These are phyloP conservation scores for Ophiocordyceps sinensis DNA, from an alignment of 2,329 filamentous ascomycete species.

Conservation along the genomic window DNA sequence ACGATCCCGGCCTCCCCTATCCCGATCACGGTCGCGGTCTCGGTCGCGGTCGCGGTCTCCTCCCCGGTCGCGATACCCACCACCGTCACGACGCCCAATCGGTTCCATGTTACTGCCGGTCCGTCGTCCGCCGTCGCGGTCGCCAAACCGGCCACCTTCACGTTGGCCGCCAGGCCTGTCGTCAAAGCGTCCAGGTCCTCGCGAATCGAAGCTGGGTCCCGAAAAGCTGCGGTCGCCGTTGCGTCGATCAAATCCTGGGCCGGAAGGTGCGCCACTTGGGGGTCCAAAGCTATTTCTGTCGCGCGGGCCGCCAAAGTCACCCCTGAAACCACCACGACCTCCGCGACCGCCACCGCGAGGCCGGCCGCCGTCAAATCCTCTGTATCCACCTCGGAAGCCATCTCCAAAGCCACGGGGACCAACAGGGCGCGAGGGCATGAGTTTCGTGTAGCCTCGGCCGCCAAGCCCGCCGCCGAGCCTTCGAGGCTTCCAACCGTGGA, in stretches of 20 bases:
- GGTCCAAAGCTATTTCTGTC: constrained; percentile 35
- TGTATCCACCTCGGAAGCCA: constrained; percentile 32
- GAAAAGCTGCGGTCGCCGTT: constrained; percentile 26
- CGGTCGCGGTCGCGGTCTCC: constrained; percentile 36
- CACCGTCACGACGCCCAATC: constrained; percentile 51
- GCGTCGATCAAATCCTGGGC: constrained; percentile 35
- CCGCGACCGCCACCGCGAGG: constrained; percentile 30
- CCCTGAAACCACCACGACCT: constrained; percentile 40
- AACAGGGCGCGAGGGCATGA: constrained; percentile 55
- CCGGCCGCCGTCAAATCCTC: constrained; percentile 27
- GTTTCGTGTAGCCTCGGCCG: constrained; percentile 84
- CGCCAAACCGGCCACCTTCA: constrained; percentile 24
- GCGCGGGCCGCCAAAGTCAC: constrained; percentile 21
- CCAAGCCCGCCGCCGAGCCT: constrained; percentile 86
- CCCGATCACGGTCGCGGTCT: constrained; percentile 25
- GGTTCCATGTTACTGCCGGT: constrained; percentile 77
- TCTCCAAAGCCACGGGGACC: constrained; percentile 45
- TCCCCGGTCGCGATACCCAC: constrained; percentile 34
- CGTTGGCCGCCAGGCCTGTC: constrained; percentile 41
- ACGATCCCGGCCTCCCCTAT: constrained; percentile 7
- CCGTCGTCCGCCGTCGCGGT: constrained; percentile 23
- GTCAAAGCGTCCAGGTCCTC: constrained; percentile 42
- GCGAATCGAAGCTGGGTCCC: constrained; percentile 40
- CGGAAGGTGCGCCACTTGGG: constrained; percentile 45
- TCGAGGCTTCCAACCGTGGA: constrained; percentile 84